Conservation (phyloP, 352 stramenopile species). For the Phytopythium boreale region DNA sequence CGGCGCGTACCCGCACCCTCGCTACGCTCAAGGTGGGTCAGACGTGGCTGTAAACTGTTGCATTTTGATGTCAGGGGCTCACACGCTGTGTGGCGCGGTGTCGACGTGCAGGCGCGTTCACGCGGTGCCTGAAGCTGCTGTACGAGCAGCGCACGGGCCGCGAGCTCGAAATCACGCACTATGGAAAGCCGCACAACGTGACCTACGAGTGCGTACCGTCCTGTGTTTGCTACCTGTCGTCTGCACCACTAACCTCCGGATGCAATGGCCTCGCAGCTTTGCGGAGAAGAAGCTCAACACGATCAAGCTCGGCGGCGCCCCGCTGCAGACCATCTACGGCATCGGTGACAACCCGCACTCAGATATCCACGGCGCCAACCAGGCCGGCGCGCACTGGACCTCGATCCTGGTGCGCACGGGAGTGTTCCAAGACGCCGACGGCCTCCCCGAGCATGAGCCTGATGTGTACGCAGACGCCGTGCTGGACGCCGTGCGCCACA, state of each 20-base stretch:
- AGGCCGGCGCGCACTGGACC: slow-evolving; percentile 74
- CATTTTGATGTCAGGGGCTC: background rate
- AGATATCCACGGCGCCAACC: slow-evolving; percentile 87
- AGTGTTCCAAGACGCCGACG: slow-evolving; percentile 63
- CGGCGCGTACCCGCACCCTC: slow-evolving; percentile 74
- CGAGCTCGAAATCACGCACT: slow-evolving; percentile 67
- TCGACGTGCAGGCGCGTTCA: slow-evolving; percentile 59
- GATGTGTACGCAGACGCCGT: slow-evolving; percentile 65
- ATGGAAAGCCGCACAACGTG: slow-evolving; percentile 81
- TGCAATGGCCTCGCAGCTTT: slow-evolving; percentile 34
- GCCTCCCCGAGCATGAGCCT: slow-evolving; percentile 55
- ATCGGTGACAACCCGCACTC: slow-evolving; percentile 88
- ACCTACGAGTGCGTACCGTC: slow-evolving; percentile 72
- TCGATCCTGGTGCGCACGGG: slow-evolving; percentile 87
- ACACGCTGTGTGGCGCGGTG: background rate
- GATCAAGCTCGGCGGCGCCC: slow-evolving; percentile 34
- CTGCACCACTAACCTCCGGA: background rate
- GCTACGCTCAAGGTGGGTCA: slow-evolving; percentile 68
- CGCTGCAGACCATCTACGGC: slow-evolving; percentile 74
- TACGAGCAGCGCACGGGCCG: slow-evolving; percentile 68
- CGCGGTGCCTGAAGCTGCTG: slow-evolving; percentile 65
- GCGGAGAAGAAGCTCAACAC: slow-evolving; percentile 65
- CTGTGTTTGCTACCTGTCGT: background rate
- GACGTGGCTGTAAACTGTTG: background rate
- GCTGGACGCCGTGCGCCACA: slow-evolving; percentile 73